Evolutionary conservation across 2,329 filamentous ascomycete genomes (phyloP).

Genomic region (Pezicula radicicola): DNA sequence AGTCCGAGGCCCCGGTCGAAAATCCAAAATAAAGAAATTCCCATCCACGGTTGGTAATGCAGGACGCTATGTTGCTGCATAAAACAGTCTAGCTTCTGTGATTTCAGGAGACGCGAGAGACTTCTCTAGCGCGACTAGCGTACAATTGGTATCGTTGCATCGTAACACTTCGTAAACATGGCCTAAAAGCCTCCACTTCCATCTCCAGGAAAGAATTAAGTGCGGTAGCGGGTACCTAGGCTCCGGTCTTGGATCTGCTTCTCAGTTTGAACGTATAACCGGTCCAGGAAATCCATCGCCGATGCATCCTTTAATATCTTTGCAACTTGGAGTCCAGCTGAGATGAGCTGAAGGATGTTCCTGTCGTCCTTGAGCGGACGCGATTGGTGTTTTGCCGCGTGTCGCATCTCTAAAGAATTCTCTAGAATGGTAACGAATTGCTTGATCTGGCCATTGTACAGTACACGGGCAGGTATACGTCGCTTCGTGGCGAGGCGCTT

Average conservation of each 20-base stretch:
- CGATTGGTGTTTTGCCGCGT: conserved; percentile 79
- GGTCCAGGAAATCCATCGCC: conserved; percentile 79
- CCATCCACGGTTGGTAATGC: not conserved
- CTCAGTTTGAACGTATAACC: conserved; percentile 79
- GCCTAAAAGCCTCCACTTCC: not conserved
- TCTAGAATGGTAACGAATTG: conserved; percentile 86
- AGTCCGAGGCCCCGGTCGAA: not conserved
- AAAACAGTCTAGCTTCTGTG: not conserved
- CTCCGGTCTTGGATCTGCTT: conserved; percentile 70
- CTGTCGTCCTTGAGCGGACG: conserved; percentile 83
- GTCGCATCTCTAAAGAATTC: conserved; percentile 84
- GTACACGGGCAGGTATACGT: conserved; percentile 76
- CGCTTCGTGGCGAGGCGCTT: conserved; percentile 84
- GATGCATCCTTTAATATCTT: conserved; percentile 82
- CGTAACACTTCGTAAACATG: not conserved
- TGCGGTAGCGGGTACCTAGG: conserved; percentile 27
- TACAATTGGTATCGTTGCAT: not conserved
- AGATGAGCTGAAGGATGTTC: conserved; percentile 84
- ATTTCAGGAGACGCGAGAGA: not conserved
- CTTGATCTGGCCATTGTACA: conserved; percentile 90
- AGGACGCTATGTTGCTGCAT: not conserved
- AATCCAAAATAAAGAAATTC: not conserved
- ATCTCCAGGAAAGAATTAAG: conserved; percentile 5
- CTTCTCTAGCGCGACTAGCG: not conserved
- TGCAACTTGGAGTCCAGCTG: conserved; percentile 81